Percentiles rank a stretch among this genome's conserved stretches.
Evolutionary conservation across 768 basidiomycete species (phyloP).

Genomic region (Auriscalpium vulgare): DNA sequence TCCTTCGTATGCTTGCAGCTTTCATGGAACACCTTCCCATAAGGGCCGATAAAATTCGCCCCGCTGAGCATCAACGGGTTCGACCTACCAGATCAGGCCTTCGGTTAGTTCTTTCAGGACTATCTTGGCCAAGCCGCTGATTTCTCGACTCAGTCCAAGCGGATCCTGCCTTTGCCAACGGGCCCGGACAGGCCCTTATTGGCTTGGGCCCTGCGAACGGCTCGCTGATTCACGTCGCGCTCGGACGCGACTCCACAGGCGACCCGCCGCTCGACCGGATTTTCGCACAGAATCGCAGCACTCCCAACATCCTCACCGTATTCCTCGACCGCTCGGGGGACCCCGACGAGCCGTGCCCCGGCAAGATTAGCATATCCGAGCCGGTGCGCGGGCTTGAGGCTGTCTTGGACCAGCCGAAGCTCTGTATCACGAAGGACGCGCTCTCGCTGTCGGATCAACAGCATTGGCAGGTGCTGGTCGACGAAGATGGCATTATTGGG

Average conservation of each 20-base stretch:
- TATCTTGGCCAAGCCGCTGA: too few relatives aligned
- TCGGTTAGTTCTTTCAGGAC: constrained; percentile 19
- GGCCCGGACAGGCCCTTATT: constrained; percentile 15
- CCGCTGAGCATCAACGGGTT: constrained; percentile 37
- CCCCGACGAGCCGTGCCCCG: constrained; percentile 18
- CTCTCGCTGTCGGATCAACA: constrained; percentile 6
- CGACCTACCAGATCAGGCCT: constrained; percentile 37
- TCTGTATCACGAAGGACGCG: constrained; percentile 16
- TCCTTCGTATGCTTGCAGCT: background rate
- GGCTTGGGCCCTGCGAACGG: constrained; percentile 25
- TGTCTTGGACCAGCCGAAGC: constrained; percentile 20
- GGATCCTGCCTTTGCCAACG: too few relatives aligned
- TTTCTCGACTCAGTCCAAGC: too few relatives aligned
- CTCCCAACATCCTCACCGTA: constrained; percentile 25
- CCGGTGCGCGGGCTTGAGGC: constrained; percentile 19
- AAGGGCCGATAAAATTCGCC: constrained; percentile 38
- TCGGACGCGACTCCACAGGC: constrained; percentile 14
- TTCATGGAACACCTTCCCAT: background rate
- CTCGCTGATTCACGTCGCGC: constrained; percentile 14
- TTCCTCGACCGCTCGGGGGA: constrained; percentile 25
- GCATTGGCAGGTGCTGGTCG: constrained; percentile 26
- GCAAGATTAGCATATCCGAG: constrained; percentile 25
- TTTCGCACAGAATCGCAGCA: constrained; percentile 22
- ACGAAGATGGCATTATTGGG: constrained; percentile 26
- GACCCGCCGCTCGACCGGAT: constrained; percentile 24